Evolutionary conservation across 2,329 filamentous ascomycete species (phyloP).

Genomic region (Aspergillus fumigatiaffinis): DNA sequence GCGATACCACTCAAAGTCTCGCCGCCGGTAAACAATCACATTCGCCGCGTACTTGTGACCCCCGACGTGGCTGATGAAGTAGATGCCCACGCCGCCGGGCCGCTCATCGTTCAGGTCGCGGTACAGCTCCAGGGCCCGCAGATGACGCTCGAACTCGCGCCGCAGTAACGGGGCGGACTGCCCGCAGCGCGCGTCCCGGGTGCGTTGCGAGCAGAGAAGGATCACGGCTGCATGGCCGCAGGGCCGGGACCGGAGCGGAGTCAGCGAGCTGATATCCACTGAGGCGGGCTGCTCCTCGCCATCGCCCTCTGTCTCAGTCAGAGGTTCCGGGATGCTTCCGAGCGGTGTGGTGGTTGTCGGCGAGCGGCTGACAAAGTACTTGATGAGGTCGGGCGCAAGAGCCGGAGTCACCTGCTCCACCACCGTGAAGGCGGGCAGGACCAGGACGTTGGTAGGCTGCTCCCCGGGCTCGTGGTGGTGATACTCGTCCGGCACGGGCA

Average conservation of each 20-base stretch:
- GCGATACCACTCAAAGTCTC: constrained; percentile 38
- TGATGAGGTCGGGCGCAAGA: constrained; percentile 68
- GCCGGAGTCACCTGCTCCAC: constrained; percentile 79
- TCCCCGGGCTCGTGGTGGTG: constrained; percentile 54
- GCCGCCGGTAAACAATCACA: constrained; percentile 79
- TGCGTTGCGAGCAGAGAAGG: constrained; percentile 88
- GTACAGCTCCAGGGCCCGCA: constrained; percentile 78
- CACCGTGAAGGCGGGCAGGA: constrained; percentile 79
- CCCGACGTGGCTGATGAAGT: constrained; percentile 94
- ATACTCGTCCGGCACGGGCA: constrained; percentile 67
- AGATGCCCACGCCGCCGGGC: constrained; percentile 88
- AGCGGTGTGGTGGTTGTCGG: constrained; percentile 71
- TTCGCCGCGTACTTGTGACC: constrained; percentile 97
- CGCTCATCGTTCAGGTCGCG: constrained; percentile 84
- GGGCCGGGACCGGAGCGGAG: constrained; percentile 54
- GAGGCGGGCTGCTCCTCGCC: constrained; percentile 6
- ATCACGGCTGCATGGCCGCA: constrained; percentile 84
- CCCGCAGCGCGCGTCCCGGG: constrained; percentile 90
- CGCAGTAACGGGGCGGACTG: constrained; percentile 88
- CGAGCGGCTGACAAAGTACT: constrained; percentile 63
- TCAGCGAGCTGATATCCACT: constrained; percentile 26
- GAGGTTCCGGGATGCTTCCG: constrained; percentile 33
- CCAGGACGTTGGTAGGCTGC: constrained; percentile 71
- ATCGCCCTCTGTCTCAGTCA: constrained; percentile 9
- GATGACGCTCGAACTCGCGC: constrained; percentile 82